These are phyloP conservation scores for Fusarium haematococcum DNA, from an alignment of 2,329 filamentous ascomycete species.

Conservation along the genomic window DNA sequence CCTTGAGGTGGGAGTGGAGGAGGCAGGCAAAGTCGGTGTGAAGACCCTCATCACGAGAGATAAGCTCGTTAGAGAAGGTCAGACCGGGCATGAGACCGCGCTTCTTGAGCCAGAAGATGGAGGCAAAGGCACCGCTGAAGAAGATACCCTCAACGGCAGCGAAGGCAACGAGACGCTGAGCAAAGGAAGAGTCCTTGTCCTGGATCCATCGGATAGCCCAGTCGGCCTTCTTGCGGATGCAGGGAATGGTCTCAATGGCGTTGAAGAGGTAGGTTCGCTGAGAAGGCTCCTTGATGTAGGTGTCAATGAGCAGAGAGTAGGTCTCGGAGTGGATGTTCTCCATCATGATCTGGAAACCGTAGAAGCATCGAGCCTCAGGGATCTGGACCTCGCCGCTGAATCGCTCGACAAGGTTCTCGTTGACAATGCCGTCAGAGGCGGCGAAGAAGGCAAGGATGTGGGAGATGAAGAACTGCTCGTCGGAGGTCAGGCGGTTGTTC, in stretches of 20 bases:
- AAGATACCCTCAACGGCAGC: conserved; percentile 99
- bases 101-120: conserved; percentile 99
- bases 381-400: conserved; percentile 98
- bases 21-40: conserved; percentile 99
- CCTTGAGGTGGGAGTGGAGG: conserved; percentile 95
- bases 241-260: conserved; percentile 98
- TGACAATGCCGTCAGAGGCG: conserved; percentile 98
- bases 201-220: conserved; percentile 97
- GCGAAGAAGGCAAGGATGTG: conserved; percentile 99
- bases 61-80: conserved; percentile 99
- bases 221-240: conserved; percentile 98
- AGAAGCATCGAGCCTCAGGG: conserved; percentile 98
- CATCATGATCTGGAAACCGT: conserved; percentile 99
- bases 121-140: conserved; percentile 98
- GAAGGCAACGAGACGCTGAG: conserved; percentile 94
- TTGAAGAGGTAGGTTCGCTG: conserved; percentile 97
- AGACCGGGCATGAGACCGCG: conserved; percentile 98
- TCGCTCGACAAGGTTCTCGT: conserved; percentile 98
- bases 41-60: conserved; percentile 98
- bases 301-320: conserved; percentile 98
- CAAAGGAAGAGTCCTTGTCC: conserved; percentile 94
- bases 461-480: conserved; percentile 98
- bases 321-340: conserved; percentile 99
- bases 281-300: conserved; percentile 97
- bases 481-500: conserved; percentile 97